Percentiles rank a stretch among this genome's conserved stretches.
These are phyloP conservation scores for Pyrenula aspistea DNA, from an alignment of 495 filamentous ascomycete genomes.

Conservation along the genomic window DNA sequence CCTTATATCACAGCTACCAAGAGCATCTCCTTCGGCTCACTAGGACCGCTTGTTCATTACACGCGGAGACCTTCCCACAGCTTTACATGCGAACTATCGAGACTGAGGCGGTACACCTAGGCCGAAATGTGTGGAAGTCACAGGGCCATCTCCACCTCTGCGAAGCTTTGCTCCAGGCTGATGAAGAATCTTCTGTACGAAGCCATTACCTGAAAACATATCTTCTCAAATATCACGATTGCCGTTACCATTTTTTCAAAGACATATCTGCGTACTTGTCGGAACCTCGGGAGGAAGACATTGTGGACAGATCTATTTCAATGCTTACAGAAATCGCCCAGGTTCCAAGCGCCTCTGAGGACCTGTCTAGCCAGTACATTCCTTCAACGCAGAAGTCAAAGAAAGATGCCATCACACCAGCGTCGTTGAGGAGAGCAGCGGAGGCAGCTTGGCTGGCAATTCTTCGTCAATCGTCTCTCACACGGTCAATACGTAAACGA, in stretches of 20 bases:
- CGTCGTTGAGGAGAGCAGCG: slow-evolving; percentile 39
- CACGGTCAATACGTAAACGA: slow-evolving; percentile 63
- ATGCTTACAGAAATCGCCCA: slow-evolving; percentile 55
- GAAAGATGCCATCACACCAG: slow-evolving; percentile 24
- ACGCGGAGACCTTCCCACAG: neutral
- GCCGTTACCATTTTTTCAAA: slow-evolving; percentile 69
- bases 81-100: neutral
- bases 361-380: neutral
- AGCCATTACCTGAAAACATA: slow-evolving; percentile 64
- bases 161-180: slow-evolving; percentile 43
- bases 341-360: slow-evolving; percentile 30
- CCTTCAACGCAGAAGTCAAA: slow-evolving; percentile 47
- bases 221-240: slow-evolving; percentile 67
- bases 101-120: neutral
- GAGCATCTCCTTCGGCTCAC: neutral
- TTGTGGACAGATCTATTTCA: slow-evolving; percentile 44
- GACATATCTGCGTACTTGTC: slow-evolving; percentile 33
- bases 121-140: neutral
- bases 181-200: slow-evolving; percentile 13
- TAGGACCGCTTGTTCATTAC: neutral
- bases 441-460: slow-evolving; percentile 79
- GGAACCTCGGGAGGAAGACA: slow-evolving; percentile 7
- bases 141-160: slow-evolving; percentile 28
- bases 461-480: slow-evolving; percentile 49
- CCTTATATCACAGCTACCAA: neutral